These are phyloP conservation scores for Alternaria arborescens DNA, from an alignment of 2,329 filamentous ascomycete genomes.

Conservation along the genomic window DNA sequence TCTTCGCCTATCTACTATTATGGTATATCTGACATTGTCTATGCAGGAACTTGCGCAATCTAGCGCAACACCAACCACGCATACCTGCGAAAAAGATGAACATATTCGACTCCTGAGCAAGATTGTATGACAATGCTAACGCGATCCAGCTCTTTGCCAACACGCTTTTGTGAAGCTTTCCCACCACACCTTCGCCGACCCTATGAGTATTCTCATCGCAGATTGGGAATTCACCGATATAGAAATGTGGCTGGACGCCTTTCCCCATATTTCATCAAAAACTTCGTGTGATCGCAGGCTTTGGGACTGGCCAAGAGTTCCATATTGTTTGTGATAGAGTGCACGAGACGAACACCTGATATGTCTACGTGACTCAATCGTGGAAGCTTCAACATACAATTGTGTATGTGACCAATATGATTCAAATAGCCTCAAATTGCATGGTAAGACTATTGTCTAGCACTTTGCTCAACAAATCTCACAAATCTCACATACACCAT, in stretches of 20 bases:
- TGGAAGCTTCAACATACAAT: not conserved
- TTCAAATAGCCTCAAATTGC: not conserved
- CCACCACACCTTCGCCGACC: not conserved
- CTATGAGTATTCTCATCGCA: not conserved
- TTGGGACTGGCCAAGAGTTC: not conserved
- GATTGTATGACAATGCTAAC: not conserved
- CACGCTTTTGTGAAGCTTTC: not conserved
- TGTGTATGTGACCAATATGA: not conserved
- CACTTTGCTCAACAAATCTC: not conserved
- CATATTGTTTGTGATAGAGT: not conserved
- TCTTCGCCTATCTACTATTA: not conserved
- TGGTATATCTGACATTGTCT: not conserved
- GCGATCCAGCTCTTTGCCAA: not conserved
- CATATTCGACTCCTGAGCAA: not conserved
- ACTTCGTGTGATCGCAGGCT: not conserved
- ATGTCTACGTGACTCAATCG: not conserved
- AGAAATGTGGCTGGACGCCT: not conserved
- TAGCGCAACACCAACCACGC: constrained; percentile 3
- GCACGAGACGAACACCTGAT: not conserved
- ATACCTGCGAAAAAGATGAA: not conserved
- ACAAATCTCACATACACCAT: not conserved
- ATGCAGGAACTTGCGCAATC: constrained; percentile 21
- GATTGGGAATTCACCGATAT: not conserved
- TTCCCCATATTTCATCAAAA: not conserved
- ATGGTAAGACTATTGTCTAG: not conserved